Evolutionary conservation across 2,329 filamentous ascomycete genomes (phyloP), one percentile per base, ranked within the genome.

Genomic region (Hypoxylon sp.): DNA sequence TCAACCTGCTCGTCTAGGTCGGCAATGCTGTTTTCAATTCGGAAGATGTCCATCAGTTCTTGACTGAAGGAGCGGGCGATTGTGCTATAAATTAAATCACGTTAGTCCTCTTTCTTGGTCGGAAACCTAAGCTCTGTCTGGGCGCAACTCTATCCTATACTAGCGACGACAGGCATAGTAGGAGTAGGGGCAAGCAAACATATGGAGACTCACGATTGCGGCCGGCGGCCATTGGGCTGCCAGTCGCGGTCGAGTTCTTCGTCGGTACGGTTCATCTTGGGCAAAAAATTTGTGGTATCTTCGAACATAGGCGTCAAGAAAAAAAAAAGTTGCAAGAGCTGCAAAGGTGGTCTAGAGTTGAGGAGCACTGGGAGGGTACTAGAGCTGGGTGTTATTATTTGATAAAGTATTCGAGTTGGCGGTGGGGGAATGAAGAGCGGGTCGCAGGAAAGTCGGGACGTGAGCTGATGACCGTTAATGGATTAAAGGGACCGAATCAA

Each of bases 21-120:
- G 74, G 90, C 88, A 63, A 96, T 77, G 72, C 90, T 90, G 79
- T 89, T 91, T 73, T 96, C 92, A 76, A 97, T 90, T 75, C 91
- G 91, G 83, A 97, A 97, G 73, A 96, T 91, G 77, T 93, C 91
- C 83, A 95, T 91, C 66, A 97, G 85, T 78, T 95, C 92, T 46
- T 89, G 84, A 64, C 93, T 95, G 81, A 97, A 97, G 76, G 91
- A 93, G 73, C 89, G 91, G 57, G 94, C 94, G 80, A 97, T 89
- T 66, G 92, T 96, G 69, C 94, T 97, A 80, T 27, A 68, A 48
- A 68, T 65, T 57, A 63, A 47, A 70, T 16, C 8, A 48, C 53
- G 63, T 74, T 63, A 74, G 73, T 58, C 1, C 2, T 41, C 48
- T 50, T 23, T 7, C 12, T 43, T 21, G 12, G 34, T 16, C 11